These are phyloP conservation scores for Podaxis mareebaensis DNA, from an alignment of 768 basidiomycete species.

Conservation along the genomic window DNA sequence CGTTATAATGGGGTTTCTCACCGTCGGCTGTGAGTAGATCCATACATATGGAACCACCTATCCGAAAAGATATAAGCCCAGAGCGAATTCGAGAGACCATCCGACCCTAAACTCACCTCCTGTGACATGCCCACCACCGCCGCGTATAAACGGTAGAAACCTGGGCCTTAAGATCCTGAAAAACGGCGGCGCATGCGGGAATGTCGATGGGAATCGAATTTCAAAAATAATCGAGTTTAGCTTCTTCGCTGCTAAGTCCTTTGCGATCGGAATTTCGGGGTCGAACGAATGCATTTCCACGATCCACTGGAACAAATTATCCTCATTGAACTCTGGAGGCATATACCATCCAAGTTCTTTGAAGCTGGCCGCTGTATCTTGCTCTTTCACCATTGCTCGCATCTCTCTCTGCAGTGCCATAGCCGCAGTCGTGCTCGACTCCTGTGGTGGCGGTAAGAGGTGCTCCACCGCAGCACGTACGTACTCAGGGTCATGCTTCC, in stretches of 20 bases:
- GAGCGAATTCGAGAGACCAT: neutral
- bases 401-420: constrained; percentile 64
- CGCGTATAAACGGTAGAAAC: constrained; percentile 68
- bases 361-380: constrained; percentile 44
- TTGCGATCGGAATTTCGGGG: constrained; percentile 54
- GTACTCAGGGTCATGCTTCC: constrained; percentile 56
- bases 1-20: constrained; percentile 24
- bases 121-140: constrained; percentile 72
- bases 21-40: constrained; percentile 67
- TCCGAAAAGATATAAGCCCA: constrained; percentile 5
- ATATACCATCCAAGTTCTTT: constrained; percentile 72
- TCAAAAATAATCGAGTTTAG: constrained; percentile 72
- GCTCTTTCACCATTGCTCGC: constrained; percentile 59
- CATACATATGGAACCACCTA: constrained; percentile 77
- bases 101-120: constrained; percentile 36
- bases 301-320: constrained; percentile 74
- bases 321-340: constrained; percentile 61
- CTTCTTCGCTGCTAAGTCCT: constrained; percentile 53
- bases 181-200: constrained; percentile 72
- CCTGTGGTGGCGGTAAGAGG: constrained; percentile 60
- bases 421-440: constrained; percentile 54
- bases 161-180: constrained; percentile 76
- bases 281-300: constrained; percentile 76
- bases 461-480: constrained; percentile 43
- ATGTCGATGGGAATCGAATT: constrained; percentile 65